Evolutionary conservation across 1,139 yeast species (phyloP), one percentile per base, ranked within the genome.

Genomic region (Kurtzmaniella natalensis): DNA sequence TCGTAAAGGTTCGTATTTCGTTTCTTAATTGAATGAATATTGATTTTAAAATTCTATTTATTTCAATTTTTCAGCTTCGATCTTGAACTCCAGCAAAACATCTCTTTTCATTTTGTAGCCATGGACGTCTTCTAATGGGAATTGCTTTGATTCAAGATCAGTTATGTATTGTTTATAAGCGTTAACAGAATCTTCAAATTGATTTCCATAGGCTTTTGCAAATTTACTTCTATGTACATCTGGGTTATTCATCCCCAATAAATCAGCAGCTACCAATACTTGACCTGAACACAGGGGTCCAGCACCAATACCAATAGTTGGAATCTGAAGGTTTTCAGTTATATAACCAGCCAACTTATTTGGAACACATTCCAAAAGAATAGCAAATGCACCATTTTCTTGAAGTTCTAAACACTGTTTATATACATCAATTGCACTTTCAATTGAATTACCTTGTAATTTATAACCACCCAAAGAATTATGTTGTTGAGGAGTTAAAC

Each of bases 261-360:
- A 53, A 53, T 92, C 98, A 2, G 88, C 76, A 53, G 84, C 79
- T 1, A 92, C 98, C 32, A 92, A 68, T 1, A 92, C 96, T 55
- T 92, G 97, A 0, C 96, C 97, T 23, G 87, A 78, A 11, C 92
- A 81, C 9, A 60, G 61, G 14, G 81, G 78, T 0, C 98, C 97
- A 0, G 97, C 96, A 5, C 98, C 98, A 35, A 92, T 92, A 5
- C 98, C 97, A 43, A 92, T 88, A 1, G 94, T 86, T 0, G 98
- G 97, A 1, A 89, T 65, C 0, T 55, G 38, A 20, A 88, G 56
- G 19, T 64, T 61, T 2, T 66, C 52, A 0, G 96, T 84, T 28
- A 92, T 76, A 38, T 64, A 62, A 31, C 66, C 58, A 0, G 92
- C 92, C n/a, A 92, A 61, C 39, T 71, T 72, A 37, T 76, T 76